phyloP scores from a whole-genome alignment of 106 monocot species.

The Iris macrosiphon region DNA sequence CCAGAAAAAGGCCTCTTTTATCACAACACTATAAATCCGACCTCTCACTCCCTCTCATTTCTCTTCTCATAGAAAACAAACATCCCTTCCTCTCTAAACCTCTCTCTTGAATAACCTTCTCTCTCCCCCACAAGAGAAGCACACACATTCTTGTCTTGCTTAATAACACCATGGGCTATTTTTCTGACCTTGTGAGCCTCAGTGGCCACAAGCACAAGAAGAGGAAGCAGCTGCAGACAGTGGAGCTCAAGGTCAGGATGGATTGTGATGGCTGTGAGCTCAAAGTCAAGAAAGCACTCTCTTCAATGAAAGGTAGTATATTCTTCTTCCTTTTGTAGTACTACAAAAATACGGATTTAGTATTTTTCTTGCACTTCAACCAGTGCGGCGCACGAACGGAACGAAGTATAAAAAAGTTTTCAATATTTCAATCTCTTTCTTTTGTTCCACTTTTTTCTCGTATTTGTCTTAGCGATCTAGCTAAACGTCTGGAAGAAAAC shows the following conservation, averaged over 20 bases:
- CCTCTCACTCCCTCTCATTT: too few relatives aligned
- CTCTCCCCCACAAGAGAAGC: too few relatives aligned
- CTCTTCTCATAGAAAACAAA: too few relatives aligned
- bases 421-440: too few relatives aligned
- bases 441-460: not conserved
- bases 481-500: too few relatives aligned
- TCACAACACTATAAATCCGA: slow-evolving; percentile 3
- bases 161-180: slow-evolving; percentile 16
- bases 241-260: slow-evolving; percentile 52
- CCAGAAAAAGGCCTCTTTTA: not conserved
- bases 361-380: not conserved
- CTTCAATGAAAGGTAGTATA: slow-evolving; percentile 53
- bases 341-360: not conserved
- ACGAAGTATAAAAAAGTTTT: too few relatives aligned
- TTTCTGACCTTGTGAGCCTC: slow-evolving; percentile 23
- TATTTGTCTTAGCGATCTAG: not conserved
- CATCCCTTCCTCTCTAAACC: not conserved
- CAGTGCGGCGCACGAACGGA: too few relatives aligned
- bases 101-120: not conserved
- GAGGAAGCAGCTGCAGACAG: slow-evolving; percentile 44
- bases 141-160: too few relatives aligned
- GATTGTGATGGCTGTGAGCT: slow-evolving; percentile 61
- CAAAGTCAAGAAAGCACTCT: slow-evolving; percentile 51
- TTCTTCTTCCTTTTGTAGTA: not conserved
- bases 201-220: slow-evolving; percentile 27